Base-by-base conservation (phyloP, 1,284 basidiomycete species). In the Pseudozyma sp. region DNA sequence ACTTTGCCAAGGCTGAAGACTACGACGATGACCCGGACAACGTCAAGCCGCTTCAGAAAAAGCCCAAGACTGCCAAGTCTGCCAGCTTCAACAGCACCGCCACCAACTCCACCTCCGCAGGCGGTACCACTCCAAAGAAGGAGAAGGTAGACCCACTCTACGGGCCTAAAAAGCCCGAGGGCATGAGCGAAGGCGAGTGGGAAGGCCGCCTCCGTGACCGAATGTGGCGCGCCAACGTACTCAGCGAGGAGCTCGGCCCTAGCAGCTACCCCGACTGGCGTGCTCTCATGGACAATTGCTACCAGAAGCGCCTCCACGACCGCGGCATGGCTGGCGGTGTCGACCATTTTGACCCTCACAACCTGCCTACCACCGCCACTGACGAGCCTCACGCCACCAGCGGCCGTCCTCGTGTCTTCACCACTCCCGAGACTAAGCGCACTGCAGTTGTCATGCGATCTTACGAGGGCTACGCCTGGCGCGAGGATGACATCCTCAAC, bases 401-500 rank as follows among this genome's bases (percentile, higher is more conserved):
- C 42, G 51, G 61, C n/a, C 66, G 66, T 43, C 52, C 67, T 14
- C 67, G 63, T 49, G 76, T 77, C 60, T 72, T 70, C 43, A 83
- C 81, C 43, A 82, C 73, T 9, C 82, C 80, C 45, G 68, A 80
- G 59, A 76, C 76, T 35, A 85, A 85, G 69, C 77, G 83, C 34
- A 84, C 83, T 12, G 82, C 83, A 6, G 57, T 85, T 14, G 82
- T 85, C 39, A 79, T 85, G 82, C 77, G 83, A 18, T 59, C 75
- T 21, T 85, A 85, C 64, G 77, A 85, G 50, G 83, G 83, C 25
- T 85, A 83, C 52, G 79, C 78, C 7, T 85, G 83, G 83, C 78
- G 82, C 39, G 83, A 85, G 70, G 83, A 85, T 60, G 82, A 84
- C 67, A 81, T 85, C 19, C 76, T 85, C 67, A 85, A 85, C 66